Conservation (phyloP, 768 basidiomycete genomes). For the Postia placenta region DNA sequence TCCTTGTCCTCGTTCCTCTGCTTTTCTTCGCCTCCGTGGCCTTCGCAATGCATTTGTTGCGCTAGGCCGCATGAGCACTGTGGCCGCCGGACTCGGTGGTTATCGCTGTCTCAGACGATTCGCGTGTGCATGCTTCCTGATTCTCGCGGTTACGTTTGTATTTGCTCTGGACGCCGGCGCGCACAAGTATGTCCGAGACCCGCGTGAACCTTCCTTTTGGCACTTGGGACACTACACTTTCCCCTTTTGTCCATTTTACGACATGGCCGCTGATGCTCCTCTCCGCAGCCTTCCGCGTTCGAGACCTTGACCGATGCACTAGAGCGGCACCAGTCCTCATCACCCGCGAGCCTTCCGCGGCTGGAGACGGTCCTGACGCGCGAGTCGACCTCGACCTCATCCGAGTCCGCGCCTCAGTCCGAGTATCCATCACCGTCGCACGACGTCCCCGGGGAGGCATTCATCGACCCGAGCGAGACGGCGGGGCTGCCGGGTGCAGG, state of each 20-base stretch:
- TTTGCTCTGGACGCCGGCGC: too few species aligned
- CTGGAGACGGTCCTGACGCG: constrained; percentile 13
- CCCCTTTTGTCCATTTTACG: neutral
- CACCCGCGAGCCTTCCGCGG: constrained; percentile 6
- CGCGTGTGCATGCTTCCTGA: too few species aligned
- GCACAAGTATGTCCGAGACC: too few species aligned
- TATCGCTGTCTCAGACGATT: too few species aligned
- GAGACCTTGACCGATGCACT: constrained; percentile 44
- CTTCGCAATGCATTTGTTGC: too few species aligned
- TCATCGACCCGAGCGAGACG: constrained; percentile 57
- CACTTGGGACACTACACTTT: neutral
- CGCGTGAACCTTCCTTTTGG: too few species aligned
- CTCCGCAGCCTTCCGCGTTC: constrained; percentile 40
- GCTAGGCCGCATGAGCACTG: too few species aligned
- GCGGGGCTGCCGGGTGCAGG: constrained; percentile 52
- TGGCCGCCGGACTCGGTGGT: too few species aligned
- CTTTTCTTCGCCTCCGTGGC: too few species aligned
- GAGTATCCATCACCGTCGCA: constrained; percentile 11
- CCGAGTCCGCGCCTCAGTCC: neutral
- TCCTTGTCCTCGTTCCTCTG: too few species aligned
- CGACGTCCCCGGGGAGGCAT: constrained; percentile 44
- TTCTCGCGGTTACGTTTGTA: too few species aligned
- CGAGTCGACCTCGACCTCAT: constrained; percentile 14
- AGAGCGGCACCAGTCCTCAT: constrained; percentile 37
- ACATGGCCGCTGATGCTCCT: constrained; percentile 7